These are phyloP conservation scores for Marvania coccoides DNA, from an alignment of 139 green algal genomes.

Conservation along the genomic window DNA sequence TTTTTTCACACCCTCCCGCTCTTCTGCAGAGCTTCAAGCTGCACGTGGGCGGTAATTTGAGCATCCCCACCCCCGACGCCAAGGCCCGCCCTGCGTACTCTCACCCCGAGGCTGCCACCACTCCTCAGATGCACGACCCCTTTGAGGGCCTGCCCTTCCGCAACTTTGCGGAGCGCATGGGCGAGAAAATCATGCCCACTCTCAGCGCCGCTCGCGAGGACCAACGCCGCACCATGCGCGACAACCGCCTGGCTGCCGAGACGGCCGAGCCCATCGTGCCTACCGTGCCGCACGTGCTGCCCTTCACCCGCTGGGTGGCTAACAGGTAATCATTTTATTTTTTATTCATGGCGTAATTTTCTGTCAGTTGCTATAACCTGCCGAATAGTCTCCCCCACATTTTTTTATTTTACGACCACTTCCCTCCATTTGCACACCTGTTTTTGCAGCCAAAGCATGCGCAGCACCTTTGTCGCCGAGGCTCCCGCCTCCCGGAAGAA, in stretches of 20 bases:
- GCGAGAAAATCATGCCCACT: slow-evolving; percentile 9
- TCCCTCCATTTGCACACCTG: too few species aligned
- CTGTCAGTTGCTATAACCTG: too few species aligned
- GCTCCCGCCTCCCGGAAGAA: slow-evolving; percentile 28
- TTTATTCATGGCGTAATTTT: too few species aligned
- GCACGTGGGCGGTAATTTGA: slow-evolving; percentile 34
- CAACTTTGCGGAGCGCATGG: slow-evolving; percentile 33
- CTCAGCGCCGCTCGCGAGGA: slow-evolving; percentile 3
- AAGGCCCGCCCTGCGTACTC: background rate
- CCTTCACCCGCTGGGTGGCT: slow-evolving; percentile 38
- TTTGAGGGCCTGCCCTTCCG: slow-evolving; percentile 41
- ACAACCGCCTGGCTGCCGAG: background rate
- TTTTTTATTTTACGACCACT: too few species aligned
- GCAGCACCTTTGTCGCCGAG: slow-evolving; percentile 37
- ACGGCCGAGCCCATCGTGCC: slow-evolving; percentile 9
- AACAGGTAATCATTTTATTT: too few species aligned
- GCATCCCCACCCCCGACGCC: slow-evolving; percentile 22
- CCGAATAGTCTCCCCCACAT: too few species aligned
- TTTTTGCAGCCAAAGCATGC: slow-evolving; percentile 8
- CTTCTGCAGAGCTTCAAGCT: slow-evolving; percentile 37
- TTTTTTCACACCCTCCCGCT: background rate
- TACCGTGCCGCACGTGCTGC: slow-evolving; percentile 33
- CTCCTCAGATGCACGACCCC: slow-evolving; percentile 5
- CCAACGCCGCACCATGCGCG: background rate
- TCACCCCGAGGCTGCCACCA: background rate